Evolutionary conservation across 192 early-diverging fungal genomes (phyloP).

Genomic region (Piromyces finnis): DNA sequence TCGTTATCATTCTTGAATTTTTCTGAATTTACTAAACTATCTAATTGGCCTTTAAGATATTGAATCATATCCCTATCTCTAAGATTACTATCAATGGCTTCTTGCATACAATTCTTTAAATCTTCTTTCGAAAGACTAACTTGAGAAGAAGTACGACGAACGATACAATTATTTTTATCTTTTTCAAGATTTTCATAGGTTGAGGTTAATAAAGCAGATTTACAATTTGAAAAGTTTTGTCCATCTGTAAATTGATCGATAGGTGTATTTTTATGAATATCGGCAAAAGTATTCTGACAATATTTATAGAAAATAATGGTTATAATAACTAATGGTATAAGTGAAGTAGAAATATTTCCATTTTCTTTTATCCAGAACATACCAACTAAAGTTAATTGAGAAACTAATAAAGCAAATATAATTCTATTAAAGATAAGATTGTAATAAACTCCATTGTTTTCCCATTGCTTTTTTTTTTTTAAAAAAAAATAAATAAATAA

Average conservation of each 20-base stretch:
- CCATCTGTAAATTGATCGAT: neutral
- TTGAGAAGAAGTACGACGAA: neutral
- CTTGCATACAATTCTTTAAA: neutral
- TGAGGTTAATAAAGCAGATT: neutral
- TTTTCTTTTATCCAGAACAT: neutral
- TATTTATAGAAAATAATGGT: neutral
- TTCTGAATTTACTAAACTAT: neutral
- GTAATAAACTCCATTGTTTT: neutral
- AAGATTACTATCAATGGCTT: neutral
- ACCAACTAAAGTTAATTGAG: neutral
- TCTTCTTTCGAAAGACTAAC: neutral
- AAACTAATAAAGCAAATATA: neutral
- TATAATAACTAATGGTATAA: neutral
- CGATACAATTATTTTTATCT: neutral
- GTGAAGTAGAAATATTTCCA: neutral
- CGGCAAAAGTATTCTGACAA: neutral
- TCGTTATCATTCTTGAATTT: neutral
- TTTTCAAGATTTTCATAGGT: neutral
- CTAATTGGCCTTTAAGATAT: neutral
- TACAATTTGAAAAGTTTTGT: neutral
- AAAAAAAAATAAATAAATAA: no score
- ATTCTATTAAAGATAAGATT: neutral
- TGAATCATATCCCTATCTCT: neutral
- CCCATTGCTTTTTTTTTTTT: neutral
- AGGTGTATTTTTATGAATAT: neutral